phyloP scores from a whole-genome alignment of 352 stramenopile genomes.

The Peronospora belbahrii region DNA sequence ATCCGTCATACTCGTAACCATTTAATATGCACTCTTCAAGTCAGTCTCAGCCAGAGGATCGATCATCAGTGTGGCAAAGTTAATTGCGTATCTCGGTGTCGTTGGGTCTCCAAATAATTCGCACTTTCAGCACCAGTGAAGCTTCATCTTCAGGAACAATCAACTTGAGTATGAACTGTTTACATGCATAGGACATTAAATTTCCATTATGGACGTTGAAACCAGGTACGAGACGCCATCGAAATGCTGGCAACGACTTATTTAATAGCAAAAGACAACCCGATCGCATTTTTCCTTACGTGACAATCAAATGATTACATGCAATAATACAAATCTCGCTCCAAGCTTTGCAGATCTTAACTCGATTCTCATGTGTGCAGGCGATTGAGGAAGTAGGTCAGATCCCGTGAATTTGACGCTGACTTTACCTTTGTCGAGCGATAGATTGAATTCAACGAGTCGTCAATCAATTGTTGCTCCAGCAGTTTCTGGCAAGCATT shows the following conservation, averaged over 20 bases:
- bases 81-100: too few relatives aligned
- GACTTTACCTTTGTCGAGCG: conserved; percentile 45
- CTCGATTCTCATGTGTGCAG: conserved; percentile 32
- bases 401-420: conserved; percentile 31
- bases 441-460: conserved; percentile 70
- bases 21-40: too few relatives aligned
- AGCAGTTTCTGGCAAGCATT: conserved; percentile 47
- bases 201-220: too few relatives aligned
- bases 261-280: neutral
- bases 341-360: too few relatives aligned
- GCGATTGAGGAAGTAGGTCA: conserved; percentile 45
- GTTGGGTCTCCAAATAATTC: too few relatives aligned
- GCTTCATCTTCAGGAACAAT: too few relatives aligned
- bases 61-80: too few relatives aligned
- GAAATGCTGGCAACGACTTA: neutral
- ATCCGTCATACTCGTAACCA: neutral
- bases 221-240: too few relatives aligned
- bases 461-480: conserved; percentile 44
- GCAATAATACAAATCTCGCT: neutral
- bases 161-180: too few relatives aligned
- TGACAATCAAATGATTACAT: neutral
- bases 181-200: too few relatives aligned
- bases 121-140: too few relatives aligned
- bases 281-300: neutral
- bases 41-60: too few relatives aligned